Conservation (phyloP, 2,329 filamentous ascomycete genomes). For the Claviceps humidiphila region DNA sequence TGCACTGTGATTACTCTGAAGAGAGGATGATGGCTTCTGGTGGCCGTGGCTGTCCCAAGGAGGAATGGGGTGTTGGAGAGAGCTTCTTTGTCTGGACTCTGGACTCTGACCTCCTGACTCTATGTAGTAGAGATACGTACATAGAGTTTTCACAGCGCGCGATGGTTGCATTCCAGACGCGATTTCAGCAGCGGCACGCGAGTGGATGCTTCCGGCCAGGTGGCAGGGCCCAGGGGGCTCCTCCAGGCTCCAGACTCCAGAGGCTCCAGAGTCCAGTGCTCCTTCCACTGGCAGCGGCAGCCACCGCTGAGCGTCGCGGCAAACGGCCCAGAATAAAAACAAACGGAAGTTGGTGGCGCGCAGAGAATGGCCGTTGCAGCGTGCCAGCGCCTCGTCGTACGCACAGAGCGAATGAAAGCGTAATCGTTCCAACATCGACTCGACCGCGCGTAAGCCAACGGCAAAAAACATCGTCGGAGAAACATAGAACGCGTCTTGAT, state of each 20-base stretch:
- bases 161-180: too few relatives aligned
- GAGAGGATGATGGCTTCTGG: too few relatives aligned
- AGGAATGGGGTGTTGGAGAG: too few relatives aligned
- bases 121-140: too few relatives aligned
- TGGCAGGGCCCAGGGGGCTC: too few relatives aligned
- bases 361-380: not conserved
- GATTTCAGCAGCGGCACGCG: not conserved
- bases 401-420: not conserved
- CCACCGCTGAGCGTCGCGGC: not conserved
- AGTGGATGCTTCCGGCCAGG: not conserved
- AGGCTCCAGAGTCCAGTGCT: not conserved
- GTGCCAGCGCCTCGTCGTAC: not conserved
- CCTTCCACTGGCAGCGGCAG: not conserved
- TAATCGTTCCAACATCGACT: not conserved
- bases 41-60: too few relatives aligned
- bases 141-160: too few relatives aligned
- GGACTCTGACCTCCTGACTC: too few relatives aligned
- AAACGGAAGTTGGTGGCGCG: not conserved
- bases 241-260: too few relatives aligned
- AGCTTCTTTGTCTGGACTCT: too few relatives aligned
- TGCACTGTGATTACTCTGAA: too few relatives aligned
- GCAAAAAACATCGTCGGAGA: not conserved
- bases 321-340: not conserved
- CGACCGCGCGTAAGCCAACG: not conserved
- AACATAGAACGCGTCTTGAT: conserved; percentile 2